Base-by-base conservation (phyloP, 2,329 filamentous ascomycete species). In the Apiospora malaysiana region DNA sequence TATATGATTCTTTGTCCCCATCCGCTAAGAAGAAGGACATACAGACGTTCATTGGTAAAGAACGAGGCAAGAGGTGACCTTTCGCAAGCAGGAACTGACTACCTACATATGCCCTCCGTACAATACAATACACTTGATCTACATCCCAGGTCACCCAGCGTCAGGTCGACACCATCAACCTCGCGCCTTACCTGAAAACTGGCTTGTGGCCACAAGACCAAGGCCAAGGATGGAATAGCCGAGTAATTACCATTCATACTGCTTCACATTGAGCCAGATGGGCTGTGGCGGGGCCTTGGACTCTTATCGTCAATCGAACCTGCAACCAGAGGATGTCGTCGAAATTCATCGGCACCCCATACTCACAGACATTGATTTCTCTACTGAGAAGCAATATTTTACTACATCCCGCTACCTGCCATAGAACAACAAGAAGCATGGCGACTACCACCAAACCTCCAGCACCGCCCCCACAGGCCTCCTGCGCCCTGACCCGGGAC, bases 401-500 rank as follows among this genome's bases (percentile, higher is more conserved):
- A 32, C 9, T 40, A 7, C 12, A n/a, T n/a, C 56, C n/a, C 21
- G 4, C 6, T 21, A 8, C 18, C 32, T 14, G 40, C 32, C 10
- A 16, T 4, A 40, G 10, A 4, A 32, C 10, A 63, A n/a, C 56
- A 40, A 40, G 8, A 40, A n/a, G 8, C 56, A 40, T 40, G 56
- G 56, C 9, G 18, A 12, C 49, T 32, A 25, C 23, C 10, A 32
- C 23, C 23, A 25, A 32, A 10, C 47, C 49, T 7, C 25, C 23
- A 8, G 3, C 37, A 27, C 32, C 43, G 25, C 71, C 68, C n/a
- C 67, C 66, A 14, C 68, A 66, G 25, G 27, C 70, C 46, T 72
- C 70, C 46, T 72, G 71, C 6, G 66, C 32, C 42, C 71, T 75
- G 51, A 56, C 72, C n/a, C 49, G 65, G 16, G 71, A 71, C 69